phyloP scores from a whole-genome alignment of 1,139 yeast species.

The Blastobotrys indianensis region DNA sequence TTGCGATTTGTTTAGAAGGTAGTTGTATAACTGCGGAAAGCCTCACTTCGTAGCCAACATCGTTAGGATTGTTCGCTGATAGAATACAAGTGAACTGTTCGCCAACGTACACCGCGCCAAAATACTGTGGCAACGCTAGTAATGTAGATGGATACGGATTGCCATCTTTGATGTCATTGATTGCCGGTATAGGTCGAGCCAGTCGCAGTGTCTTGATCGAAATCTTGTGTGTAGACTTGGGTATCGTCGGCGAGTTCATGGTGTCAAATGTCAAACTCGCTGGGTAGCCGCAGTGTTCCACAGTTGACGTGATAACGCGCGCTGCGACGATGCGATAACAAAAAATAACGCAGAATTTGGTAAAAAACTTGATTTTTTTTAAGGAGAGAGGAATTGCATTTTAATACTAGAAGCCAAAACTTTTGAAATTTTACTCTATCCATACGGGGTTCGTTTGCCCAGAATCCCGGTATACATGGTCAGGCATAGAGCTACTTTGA shows the following conservation, averaged over 20 bases:
- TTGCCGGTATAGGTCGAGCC: conserved; percentile 25
- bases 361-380: no score
- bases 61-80: conserved; percentile 18
- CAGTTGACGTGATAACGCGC: no score
- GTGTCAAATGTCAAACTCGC: background rate
- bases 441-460: no score
- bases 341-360: no score
- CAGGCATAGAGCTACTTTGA: no score
- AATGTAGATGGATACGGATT: conserved; percentile 11
- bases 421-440: no score
- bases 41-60: conserved; percentile 15
- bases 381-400: no score
- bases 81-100: conserved; percentile 27
- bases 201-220: conserved; percentile 29
- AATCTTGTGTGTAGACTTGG: conserved; percentile 4
- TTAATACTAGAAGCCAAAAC: no score
- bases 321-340: no score
- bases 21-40: conserved; percentile 20
- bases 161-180: conserved; percentile 13
- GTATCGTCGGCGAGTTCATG: background rate
- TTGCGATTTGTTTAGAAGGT: conserved; percentile 18
- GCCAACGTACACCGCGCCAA: conserved; percentile 31
- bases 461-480: no score
- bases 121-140: conserved; percentile 22
- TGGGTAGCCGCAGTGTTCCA: no score